phyloP scores from a whole-genome alignment of 257 asterid genomes.

The Salvia rosmarinus region DNA sequence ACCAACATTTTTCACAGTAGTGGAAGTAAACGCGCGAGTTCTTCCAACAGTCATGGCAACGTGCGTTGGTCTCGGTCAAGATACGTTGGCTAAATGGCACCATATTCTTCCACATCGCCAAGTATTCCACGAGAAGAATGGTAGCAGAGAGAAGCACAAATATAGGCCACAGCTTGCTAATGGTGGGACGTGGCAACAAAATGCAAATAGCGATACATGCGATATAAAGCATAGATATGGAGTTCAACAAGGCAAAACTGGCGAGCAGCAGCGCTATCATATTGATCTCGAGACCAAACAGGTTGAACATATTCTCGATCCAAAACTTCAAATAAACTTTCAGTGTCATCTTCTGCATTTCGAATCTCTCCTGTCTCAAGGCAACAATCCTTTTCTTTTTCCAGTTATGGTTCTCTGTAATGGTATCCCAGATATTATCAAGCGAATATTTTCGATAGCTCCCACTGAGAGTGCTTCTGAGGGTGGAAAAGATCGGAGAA shows the following conservation, averaged over 20 bases:
- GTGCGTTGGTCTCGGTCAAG: conserved; percentile 43
- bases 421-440: conserved; percentile 84
- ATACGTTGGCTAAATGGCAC: conserved; percentile 49
- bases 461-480: conserved; percentile 40
- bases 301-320: conserved; percentile 94
- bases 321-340: conserved; percentile 91
- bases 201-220: conserved; percentile 84
- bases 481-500: conserved; percentile 49
- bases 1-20: conserved; percentile 84
- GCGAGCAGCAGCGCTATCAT: conserved; percentile 86
- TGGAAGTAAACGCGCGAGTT: conserved; percentile 58
- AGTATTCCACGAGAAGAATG: conserved; percentile 79
- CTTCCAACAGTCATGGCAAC: conserved; percentile 95
- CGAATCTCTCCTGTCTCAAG: conserved; percentile 88
- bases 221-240: conserved; percentile 77
- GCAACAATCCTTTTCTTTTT: conserved; percentile 66
- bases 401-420: conserved; percentile 84
- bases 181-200: conserved; percentile 70
- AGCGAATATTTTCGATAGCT: conserved; percentile 54
- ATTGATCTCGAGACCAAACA: conserved; percentile 96
- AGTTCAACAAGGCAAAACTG: conserved; percentile 91
- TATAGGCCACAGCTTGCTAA: conserved; percentile 82
- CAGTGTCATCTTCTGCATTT: conserved; percentile 78
- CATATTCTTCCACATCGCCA: conserved; percentile 80
- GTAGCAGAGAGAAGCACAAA: conserved; percentile 74